A percentile compares a stretch with the other conserved stretches of the same genome.
Conservation (phyloP, 805 yeast genomes). For the Metschnikowia drakensbergensis region DNA sequence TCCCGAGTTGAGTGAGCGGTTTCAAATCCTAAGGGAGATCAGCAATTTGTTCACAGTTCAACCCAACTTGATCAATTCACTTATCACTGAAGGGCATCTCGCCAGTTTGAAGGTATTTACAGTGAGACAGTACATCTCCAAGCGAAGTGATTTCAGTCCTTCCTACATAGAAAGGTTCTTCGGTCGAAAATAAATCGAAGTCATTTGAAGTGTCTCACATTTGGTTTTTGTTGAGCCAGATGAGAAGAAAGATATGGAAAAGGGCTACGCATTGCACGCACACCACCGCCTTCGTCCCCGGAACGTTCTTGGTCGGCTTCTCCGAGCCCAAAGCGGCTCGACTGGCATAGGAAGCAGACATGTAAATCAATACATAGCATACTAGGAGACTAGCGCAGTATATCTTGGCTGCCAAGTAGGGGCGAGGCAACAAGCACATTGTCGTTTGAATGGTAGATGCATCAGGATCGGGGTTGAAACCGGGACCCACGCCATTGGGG, state of each 20-base stretch:
- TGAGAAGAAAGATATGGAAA: neutral
- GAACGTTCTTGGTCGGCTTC: neutral
- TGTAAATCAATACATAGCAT: constrained; percentile 13
- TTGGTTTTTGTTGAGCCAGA: constrained; percentile 7
- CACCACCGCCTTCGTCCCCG: neutral
- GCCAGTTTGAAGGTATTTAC: constrained; percentile 59
- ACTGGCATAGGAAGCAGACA: neutral
- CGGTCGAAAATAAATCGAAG: constrained; percentile 22
- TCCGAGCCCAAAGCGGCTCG: neutral
- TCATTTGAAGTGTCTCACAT: constrained; percentile 6
- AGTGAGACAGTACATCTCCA: constrained; percentile 61
- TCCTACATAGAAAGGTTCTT: constrained; percentile 47
- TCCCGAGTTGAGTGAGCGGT: constrained; percentile 55
- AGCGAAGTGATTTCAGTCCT: constrained; percentile 66
- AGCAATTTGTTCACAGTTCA: constrained; percentile 84
- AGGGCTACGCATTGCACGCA: constrained; percentile 5
- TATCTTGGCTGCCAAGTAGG: constrained; percentile 32
- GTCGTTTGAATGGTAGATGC: constrained; percentile 34
- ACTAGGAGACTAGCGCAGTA: constrained; percentile 12
- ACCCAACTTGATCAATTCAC: constrained; percentile 69
- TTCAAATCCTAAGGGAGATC: constrained; percentile 71
- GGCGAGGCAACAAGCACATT: constrained; percentile 56
- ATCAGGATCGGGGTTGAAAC: neutral
- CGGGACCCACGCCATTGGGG: constrained; percentile 26
- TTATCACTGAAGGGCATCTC: constrained; percentile 78